A percentile compares a stretch with the other conserved stretches of the same genome.
phyloP scores from a whole-genome alignment of 1,284 basidiomycete genomes.

The Naganishia sp. region DNA sequence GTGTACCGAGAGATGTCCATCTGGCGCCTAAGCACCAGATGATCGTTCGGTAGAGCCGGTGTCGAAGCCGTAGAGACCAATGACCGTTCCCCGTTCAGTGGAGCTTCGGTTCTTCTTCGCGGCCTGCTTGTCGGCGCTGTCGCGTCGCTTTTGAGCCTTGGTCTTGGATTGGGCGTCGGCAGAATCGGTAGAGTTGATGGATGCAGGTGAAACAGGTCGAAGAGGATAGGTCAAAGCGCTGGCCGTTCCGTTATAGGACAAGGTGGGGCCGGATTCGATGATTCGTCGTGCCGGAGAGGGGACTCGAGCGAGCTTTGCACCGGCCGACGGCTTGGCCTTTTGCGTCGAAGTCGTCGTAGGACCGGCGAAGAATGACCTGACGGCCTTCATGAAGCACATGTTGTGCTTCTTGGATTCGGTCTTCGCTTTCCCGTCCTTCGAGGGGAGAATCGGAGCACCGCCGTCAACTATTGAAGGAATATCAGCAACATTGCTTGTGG shows the following conservation, averaged over 20 bases:
- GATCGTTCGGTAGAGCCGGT: background rate
- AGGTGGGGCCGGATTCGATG: slow-evolving; percentile 10
- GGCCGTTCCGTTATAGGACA: background rate
- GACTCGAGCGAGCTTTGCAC: slow-evolving; percentile 1
- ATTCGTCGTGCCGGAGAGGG: slow-evolving; percentile 10
- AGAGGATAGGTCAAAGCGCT: slow-evolving; percentile 14
- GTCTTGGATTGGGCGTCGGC: background rate
- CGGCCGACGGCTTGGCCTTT: background rate
- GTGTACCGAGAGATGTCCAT: background rate
- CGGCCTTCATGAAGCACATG: slow-evolving; percentile 1
- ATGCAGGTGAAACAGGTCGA: background rate
- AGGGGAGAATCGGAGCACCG: background rate
- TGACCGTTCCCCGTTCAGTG: slow-evolving; percentile 6
- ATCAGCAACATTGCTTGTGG: background rate
- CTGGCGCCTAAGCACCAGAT: background rate
- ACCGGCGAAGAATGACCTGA: background rate
- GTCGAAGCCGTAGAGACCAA: slow-evolving; percentile 8
- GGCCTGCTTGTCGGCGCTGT: background rate
- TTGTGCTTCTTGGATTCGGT: slow-evolving; percentile 8
- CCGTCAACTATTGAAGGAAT: background rate
- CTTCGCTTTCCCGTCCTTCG: background rate
- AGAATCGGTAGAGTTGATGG: background rate
- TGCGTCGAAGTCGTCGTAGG: background rate
- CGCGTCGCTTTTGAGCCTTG: background rate
- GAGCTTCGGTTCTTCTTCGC: background rate